phyloP scores from a whole-genome alignment of 345 rosid genomes.

The Boechera stricta region DNA sequence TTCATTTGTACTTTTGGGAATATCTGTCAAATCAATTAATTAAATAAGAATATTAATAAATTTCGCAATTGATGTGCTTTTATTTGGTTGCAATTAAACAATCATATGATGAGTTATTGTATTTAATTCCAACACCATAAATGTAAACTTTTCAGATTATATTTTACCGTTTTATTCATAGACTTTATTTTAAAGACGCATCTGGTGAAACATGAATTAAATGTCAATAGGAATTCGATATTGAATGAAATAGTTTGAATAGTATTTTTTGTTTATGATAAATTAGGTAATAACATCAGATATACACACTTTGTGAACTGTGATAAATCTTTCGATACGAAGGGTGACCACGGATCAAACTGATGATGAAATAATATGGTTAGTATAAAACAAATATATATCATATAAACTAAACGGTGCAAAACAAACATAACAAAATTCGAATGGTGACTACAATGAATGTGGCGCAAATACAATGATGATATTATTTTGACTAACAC shows the following conservation, averaged over 20 bases:
- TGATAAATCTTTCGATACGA: no score
- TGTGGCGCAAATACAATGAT: no score
- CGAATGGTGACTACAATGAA: no score
- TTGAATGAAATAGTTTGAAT: not conserved
- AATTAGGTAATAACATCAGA: not conserved
- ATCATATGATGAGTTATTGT: not conserved
- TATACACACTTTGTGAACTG: not conserved
- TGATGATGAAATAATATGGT: no score
- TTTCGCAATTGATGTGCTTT: slow-evolving; percentile 22
- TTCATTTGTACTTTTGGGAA: slow-evolving; percentile 31
- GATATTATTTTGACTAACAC: not conserved
- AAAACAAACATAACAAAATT: no score
- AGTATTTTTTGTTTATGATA: not conserved
- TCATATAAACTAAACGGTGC: no score
- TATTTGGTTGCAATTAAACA: slow-evolving; percentile 19
- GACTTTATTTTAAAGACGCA: not conserved
- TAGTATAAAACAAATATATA: no score
- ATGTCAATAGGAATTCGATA: not conserved
- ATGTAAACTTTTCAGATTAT: not conserved
- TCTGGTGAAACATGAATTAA: not conserved
- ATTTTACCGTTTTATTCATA: not conserved
- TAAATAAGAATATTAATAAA: slow-evolving; percentile 36
- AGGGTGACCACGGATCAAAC: no score
- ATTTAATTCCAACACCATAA: not conserved
- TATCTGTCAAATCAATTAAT: slow-evolving; percentile 44